Evolutionary conservation across 306 rosid species (phyloP), one percentile per base, ranked within the genome.

Genomic region (Dalbergia oliveri): DNA sequence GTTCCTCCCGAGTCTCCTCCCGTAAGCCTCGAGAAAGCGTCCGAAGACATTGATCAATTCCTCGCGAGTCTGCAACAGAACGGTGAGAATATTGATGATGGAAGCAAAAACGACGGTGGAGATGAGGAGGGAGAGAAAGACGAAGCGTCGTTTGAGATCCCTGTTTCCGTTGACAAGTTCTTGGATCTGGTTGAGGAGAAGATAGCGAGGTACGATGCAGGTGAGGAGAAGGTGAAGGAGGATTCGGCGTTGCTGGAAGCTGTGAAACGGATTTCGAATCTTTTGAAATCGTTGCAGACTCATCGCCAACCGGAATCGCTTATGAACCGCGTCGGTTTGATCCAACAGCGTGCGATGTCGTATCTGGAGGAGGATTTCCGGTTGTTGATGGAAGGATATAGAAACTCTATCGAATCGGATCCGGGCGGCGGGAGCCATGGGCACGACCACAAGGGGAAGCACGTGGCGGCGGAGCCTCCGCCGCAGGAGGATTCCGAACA

Each of bases 341-440:
- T 86, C 58, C 92, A 90, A 11, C 90, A 90, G 70, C 84, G 89
- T 59, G 80, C 78, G 6, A 83, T 91, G 88, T 31, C 91, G 11
- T 80, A 73, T 88, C 79, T 94, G 72, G 97, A 94, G 69, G 97
- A 94, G 11, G 93, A 89, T 26, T 90, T 94, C 78, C 80, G 93
- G 2, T 5, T 79, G 14, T 73, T 91, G 14, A 61, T 91, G 9
- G 98, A 93, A 79, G 93, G 90, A 69, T 85, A 77, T 2, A 82
- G 54, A 83, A 66, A 0, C 0, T 66, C 47, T 6, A 43, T 16
- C 0, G 87, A 90, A 39, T 19, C 75, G n/a, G 85, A 82, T n/a
- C 49, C 80, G 3, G 60, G 65, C 10, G 80, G 53, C 41, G 7
- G 7, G 41, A 37, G 8, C 53, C n/a, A 47, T 9, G n/a, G 31